A percentile compares a stretch with the other conserved stretches of the same genome.
Evolutionary conservation across 371 early-diverging fungal genomes (phyloP).

Genomic region (Mortierella sp.): DNA sequence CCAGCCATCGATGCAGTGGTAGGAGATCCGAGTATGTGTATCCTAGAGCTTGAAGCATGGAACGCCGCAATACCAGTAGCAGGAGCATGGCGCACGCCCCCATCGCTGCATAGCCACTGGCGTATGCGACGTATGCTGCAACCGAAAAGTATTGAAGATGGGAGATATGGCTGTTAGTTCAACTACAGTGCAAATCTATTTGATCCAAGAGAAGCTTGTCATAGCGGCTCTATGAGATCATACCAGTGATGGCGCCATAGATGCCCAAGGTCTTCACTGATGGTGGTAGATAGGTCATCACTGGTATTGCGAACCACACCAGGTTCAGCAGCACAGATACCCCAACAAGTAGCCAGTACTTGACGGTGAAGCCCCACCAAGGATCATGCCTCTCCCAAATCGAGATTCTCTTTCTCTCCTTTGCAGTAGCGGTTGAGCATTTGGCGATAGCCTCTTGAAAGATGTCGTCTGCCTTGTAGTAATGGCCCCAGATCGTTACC

Average conservation of each 20-base stretch:
- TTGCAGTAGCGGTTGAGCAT: conserved; percentile 11
- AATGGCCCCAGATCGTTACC: conserved; percentile 44
- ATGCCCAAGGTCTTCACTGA: conserved; percentile 11
- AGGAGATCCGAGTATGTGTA: conserved; percentile 44
- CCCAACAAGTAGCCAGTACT: conserved; percentile 27
- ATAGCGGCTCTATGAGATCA: background rate
- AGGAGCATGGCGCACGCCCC: conserved; percentile 34
- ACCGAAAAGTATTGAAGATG: background rate
- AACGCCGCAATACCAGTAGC: conserved; percentile 32
- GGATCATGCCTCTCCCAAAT: conserved; percentile 44
- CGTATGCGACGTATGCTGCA: conserved; percentile 34
- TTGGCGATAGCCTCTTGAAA: conserved; percentile 32
- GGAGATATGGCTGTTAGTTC: background rate
- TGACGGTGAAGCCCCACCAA: conserved; percentile 31
- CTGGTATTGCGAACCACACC: conserved; percentile 31
- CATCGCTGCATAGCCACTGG: conserved; percentile 43
- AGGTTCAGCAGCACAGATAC: conserved; percentile 23
- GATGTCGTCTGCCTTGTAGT: conserved; percentile 18
- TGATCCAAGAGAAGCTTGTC: background rate
- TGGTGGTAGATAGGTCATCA: conserved; percentile 15
- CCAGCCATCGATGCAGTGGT: conserved; percentile 42
- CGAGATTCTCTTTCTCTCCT: conserved; percentile 22
- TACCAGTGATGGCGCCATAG: conserved; percentile 30
- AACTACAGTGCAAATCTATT: too few species aligned
- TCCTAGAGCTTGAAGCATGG: conserved; percentile 44